These are phyloP conservation scores for Lithohypha guttulata DNA, from an alignment of 2,329 filamentous ascomycete species.

Conservation along the genomic window DNA sequence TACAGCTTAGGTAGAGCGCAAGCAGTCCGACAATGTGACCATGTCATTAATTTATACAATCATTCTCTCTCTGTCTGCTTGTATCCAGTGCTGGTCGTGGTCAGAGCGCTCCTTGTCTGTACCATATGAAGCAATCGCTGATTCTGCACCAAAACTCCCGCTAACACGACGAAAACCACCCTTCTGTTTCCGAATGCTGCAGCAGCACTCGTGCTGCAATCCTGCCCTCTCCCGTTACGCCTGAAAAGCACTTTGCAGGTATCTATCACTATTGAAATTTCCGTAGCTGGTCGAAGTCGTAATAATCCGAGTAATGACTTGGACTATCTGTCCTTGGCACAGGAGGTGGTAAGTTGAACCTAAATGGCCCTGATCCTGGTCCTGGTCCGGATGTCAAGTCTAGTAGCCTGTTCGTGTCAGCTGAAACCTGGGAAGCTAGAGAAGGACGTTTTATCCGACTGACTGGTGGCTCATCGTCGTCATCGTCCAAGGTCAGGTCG, in stretches of 20 bases:
- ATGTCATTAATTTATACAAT: too few relatives aligned
- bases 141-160: too few relatives aligned
- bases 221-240: not conserved
- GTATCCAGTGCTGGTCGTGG: too few relatives aligned
- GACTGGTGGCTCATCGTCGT: constrained; percentile 34
- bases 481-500: constrained; percentile 44
- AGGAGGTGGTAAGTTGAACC: constrained; percentile 8
- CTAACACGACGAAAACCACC: not conserved
- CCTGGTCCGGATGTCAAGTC: too few relatives aligned
- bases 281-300: constrained; percentile 5
- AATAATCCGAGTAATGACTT: constrained; percentile 4
- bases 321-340: not conserved
- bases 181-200: not conserved
- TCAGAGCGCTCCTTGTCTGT: too few relatives aligned
- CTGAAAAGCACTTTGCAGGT: too few relatives aligned
- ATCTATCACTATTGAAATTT: constrained; percentile 6
- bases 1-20: too few relatives aligned
- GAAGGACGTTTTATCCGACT: constrained; percentile 10
- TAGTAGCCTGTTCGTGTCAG: constrained; percentile 9
- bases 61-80: too few relatives aligned
- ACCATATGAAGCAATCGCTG: too few relatives aligned
- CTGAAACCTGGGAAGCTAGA: constrained; percentile 10
- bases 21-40: too few relatives aligned
- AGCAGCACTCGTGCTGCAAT: too few relatives aligned
- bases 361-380: not conserved